phyloP scores from a whole-genome alignment of 768 basidiomycete genomes.

The Russula griseocarnosa region DNA sequence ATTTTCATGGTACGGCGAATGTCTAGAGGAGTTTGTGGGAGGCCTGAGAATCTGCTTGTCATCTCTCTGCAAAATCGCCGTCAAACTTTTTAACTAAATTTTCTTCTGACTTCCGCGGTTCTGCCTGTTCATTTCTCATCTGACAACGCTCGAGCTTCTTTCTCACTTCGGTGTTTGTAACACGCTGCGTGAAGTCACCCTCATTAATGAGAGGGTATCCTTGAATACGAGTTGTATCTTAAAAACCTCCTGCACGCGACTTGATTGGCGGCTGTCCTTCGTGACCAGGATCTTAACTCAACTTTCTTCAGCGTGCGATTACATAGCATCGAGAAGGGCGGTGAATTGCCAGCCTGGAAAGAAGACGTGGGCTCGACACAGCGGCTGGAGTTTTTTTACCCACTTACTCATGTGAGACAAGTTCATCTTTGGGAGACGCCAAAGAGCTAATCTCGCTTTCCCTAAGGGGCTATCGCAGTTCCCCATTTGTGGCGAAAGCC shows the following conservation, averaged over 20 bases:
- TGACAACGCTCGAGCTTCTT: not conserved
- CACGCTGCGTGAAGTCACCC: not conserved
- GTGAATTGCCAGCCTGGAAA: not conserved
- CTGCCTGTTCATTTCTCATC: not conserved
- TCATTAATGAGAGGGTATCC: not conserved
- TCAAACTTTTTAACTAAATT: constrained; percentile 1
- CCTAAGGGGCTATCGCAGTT: not conserved
- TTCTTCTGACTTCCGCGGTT: constrained; percentile 4
- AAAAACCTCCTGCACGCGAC: not conserved
- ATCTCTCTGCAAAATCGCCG: not conserved
- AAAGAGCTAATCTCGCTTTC: not conserved
- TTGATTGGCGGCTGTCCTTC: constrained; percentile 8
- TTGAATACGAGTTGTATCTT: not conserved
- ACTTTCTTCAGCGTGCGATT: not conserved
- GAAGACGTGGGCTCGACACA: not conserved
- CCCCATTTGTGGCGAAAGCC: not conserved
- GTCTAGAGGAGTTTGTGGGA: constrained; percentile 6
- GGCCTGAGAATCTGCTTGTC: not conserved
- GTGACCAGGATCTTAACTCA: constrained; percentile 5
- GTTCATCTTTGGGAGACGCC: not conserved
- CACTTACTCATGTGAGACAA: not conserved
- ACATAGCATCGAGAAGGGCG: not conserved
- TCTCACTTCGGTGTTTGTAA: not conserved
- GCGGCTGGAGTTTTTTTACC: constrained; percentile 5
- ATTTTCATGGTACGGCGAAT: constrained; percentile 7